Base-by-base conservation (phyloP, 2,329 filamentous ascomycete genomes). In the Colletotrichum sp. region DNA sequence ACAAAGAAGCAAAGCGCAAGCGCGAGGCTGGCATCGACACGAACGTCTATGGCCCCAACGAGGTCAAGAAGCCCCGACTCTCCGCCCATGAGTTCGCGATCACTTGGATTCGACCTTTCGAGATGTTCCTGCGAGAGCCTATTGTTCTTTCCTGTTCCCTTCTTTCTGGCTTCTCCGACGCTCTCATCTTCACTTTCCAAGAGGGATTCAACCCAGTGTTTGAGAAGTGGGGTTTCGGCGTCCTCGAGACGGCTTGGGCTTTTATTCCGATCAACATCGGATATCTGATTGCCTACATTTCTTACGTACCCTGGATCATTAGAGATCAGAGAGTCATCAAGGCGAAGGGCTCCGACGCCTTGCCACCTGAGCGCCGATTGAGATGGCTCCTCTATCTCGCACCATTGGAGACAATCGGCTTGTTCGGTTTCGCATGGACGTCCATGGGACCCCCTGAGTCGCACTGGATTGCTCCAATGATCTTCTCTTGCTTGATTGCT, bases 111-210 rank as follows among this genome's bases (percentile, higher is more conserved):
- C 89, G 91, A 3, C 91, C 92, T 0, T 93, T 92, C 82, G 86
- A 87, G 77, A 92, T 93, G 89, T 92, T 93, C 80, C 77, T 91
- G 32, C 91, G 88, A 2, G 92, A 94, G 80, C 92, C 92, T 1
- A 94, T 94, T 75, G 92, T 93, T 10, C 84, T 90, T 58, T 89
- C 85, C 59, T 84, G 93, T 4, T 93, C 91, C 12, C 84, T 93
- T 6, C 86, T 93, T 32, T 90, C 88, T 68, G 92, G 92, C 32
- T 93, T 93, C 85, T 90, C 88, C 73, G 92, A 93, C 76, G 90
- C 91, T 1, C 85, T 93, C 58, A 92, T 93, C 79, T 93, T 93
- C 84, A 92, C 91, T 84, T 92, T 92, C 81, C 88, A 93, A 52
- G 90, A 93, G 79, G 91, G 89, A 0, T 92, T 92, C 75, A 82